Evolutionary conservation across 306 rosid genomes (phyloP).

Genomic region (Quercus agrifolia): DNA sequence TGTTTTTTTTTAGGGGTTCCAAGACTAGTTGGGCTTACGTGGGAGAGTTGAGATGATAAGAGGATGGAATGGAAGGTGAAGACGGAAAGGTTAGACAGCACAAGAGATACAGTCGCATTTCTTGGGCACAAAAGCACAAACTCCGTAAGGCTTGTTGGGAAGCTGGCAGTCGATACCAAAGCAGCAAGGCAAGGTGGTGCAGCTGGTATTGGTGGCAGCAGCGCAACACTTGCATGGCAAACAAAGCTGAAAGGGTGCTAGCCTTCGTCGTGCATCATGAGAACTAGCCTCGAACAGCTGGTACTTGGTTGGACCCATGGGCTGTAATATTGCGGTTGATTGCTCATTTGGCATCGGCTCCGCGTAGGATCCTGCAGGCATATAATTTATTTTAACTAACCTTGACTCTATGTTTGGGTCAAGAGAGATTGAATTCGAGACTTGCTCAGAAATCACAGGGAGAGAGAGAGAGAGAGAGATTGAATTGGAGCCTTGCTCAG

Average conservation of each 20-base stretch:
- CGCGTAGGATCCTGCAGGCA: neutral
- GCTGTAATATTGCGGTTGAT: neutral
- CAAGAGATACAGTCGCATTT: constrained; percentile 30
- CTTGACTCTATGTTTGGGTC: neutral
- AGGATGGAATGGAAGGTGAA: neutral
- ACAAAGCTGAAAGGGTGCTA: constrained; percentile 30
- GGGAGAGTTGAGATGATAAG: neutral
- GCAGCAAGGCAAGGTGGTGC: constrained; percentile 38
- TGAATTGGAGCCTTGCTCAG: neutral
- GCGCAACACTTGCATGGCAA: constrained; percentile 37
- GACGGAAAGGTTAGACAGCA: neutral
- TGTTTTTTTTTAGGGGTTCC: too few relatives aligned
- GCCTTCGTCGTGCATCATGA: constrained; percentile 4
- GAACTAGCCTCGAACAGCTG: neutral
- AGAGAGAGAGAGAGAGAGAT: neutral
- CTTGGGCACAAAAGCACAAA: constrained; percentile 36
- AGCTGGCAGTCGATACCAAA: constrained; percentile 38
- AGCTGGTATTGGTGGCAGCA: neutral
- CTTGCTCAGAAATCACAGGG: too few relatives aligned
- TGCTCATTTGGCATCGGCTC: neutral
- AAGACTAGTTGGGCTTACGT: too few relatives aligned
- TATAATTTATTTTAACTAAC: neutral
- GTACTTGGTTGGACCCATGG: constrained; percentile 9
- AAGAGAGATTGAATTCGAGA: neutral
- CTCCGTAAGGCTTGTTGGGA: constrained; percentile 40